These are phyloP conservation scores for Hortaea werneckii DNA, from an alignment of 2,329 filamentous ascomycete species.

Conservation along the genomic window DNA sequence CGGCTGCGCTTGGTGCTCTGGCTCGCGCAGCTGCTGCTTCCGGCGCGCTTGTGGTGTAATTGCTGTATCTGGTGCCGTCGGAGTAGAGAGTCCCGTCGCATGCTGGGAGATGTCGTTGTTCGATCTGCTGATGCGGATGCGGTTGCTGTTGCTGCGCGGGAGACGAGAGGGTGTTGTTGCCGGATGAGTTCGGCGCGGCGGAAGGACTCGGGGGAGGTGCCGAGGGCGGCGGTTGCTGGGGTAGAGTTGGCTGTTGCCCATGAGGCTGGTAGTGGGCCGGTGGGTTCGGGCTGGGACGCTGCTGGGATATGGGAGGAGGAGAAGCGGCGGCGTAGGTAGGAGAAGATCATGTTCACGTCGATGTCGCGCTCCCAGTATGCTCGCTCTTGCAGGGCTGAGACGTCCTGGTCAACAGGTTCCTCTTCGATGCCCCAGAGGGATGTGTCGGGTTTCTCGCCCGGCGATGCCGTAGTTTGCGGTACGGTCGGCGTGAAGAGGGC, in stretches of 20 bases:
- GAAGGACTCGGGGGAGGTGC: slow-evolving; percentile 47
- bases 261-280: slow-evolving; percentile 22
- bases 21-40: slow-evolving; percentile 32
- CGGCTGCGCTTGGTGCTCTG: slow-evolving; percentile 67
- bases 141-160: slow-evolving; percentile 33
- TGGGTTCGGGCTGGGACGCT: slow-evolving; percentile 14
- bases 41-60: slow-evolving; percentile 24
- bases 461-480: slow-evolving; percentile 18
- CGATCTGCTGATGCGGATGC: slow-evolving; percentile 7
- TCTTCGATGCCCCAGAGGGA: slow-evolving; percentile 60
- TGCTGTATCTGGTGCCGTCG: slow-evolving; percentile 32
- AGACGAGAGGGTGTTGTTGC: slow-evolving; percentile 79
- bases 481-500: slow-evolving; percentile 23
- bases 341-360: slow-evolving; percentile 84
- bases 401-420: slow-evolving; percentile 31
- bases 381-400: slow-evolving; percentile 34
- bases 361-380: slow-evolving; percentile 93
- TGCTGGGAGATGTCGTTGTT: slow-evolving; percentile 21
- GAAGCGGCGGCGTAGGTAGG: slow-evolving; percentile 71
- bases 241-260: slow-evolving; percentile 22
- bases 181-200: slow-evolving; percentile 75
- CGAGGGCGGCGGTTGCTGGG: slow-evolving; percentile 25
- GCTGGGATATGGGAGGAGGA: slow-evolving; percentile 33
- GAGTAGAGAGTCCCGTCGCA: slow-evolving; percentile 10
- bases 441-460: slow-evolving; percentile 32